A percentile compares a stretch with the other conserved stretches of the same genome.
These are phyloP conservation scores for Scutellaria barbata DNA, from an alignment of 257 asterid genomes.

Conservation along the genomic window DNA sequence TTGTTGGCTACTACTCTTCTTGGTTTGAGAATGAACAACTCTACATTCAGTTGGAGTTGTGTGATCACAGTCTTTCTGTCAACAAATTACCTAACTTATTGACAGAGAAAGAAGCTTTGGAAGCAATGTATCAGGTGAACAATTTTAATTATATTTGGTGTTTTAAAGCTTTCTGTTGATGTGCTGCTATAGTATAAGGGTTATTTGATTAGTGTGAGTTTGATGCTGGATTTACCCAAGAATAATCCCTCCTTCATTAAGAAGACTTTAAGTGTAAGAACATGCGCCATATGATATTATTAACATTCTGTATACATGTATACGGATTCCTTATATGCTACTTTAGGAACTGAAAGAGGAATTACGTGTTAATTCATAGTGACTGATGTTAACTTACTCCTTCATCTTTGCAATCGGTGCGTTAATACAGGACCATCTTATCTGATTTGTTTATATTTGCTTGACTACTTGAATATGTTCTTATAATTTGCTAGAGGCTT, in stretches of 20 bases:
- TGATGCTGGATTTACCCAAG: background rate
- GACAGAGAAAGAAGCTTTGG: conserved; percentile 68
- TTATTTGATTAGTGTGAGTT: background rate
- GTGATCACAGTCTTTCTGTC: conserved; percentile 80
- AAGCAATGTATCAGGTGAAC: conserved; percentile 82
- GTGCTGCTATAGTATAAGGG: background rate
- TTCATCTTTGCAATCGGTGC: conserved; percentile 11
- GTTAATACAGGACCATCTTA: background rate
- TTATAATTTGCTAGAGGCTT: conserved; percentile 8
- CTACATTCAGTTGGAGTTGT: conserved; percentile 91
- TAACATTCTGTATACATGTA: background rate
- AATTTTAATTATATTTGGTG: conserved; percentile 7
- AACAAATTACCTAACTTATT: conserved; percentile 46
- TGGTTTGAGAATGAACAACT: conserved; percentile 94
- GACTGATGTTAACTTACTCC: background rate
- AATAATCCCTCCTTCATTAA: background rate
- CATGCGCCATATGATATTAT: background rate
- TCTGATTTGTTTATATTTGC: background rate
- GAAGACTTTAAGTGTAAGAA: background rate
- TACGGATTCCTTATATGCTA: background rate
- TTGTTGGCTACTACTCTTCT: conserved; percentile 80
- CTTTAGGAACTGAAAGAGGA: background rate
- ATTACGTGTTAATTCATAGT: background rate
- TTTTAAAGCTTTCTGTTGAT: background rate
- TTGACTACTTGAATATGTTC: conserved; percentile 18